Percentiles rank a stretch among this genome's conserved stretches.
phyloP scores from a whole-genome alignment of 805 yeast genomes.

The Lachancea fermentati region DNA sequence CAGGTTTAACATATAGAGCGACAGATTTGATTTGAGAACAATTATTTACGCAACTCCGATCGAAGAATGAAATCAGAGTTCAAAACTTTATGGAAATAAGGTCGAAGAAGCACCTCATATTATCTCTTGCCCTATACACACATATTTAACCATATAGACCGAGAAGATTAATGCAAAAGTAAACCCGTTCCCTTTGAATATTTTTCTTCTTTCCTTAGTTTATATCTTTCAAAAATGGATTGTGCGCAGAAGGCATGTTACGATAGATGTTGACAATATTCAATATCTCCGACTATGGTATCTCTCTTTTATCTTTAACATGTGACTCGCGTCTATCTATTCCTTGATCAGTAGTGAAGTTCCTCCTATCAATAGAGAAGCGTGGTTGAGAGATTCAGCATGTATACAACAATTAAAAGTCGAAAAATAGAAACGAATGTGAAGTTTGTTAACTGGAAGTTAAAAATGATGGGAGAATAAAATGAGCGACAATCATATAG shows the following conservation, averaged over 20 bases:
- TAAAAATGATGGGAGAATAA: neutral
- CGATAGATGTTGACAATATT: neutral
- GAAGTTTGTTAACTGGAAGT: neutral
- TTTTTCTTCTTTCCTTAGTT: neutral
- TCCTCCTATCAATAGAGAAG: neutral
- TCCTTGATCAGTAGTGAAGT: neutral
- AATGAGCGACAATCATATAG: conserved; percentile 2
- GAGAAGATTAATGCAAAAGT: conserved; percentile 4
- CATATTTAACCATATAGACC: neutral
- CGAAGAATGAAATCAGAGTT: neutral
- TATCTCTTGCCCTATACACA: neutral
- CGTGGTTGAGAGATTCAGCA: neutral
- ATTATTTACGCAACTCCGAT: neutral
- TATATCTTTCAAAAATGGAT: neutral
- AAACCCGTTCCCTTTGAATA: conserved; percentile 3
- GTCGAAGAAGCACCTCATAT: neutral
- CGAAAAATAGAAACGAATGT: conserved; percentile 4
- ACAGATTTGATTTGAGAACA: neutral
- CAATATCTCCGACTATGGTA: neutral
- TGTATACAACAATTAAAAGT: neutral
- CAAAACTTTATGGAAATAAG: neutral
- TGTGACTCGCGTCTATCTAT: neutral
- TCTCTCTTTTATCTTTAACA: neutral
- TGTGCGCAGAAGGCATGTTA: neutral
- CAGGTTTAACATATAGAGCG: conserved; percentile 3